phyloP scores from a whole-genome alignment of 345 rosid genomes.

The Brassica nigra region DNA sequence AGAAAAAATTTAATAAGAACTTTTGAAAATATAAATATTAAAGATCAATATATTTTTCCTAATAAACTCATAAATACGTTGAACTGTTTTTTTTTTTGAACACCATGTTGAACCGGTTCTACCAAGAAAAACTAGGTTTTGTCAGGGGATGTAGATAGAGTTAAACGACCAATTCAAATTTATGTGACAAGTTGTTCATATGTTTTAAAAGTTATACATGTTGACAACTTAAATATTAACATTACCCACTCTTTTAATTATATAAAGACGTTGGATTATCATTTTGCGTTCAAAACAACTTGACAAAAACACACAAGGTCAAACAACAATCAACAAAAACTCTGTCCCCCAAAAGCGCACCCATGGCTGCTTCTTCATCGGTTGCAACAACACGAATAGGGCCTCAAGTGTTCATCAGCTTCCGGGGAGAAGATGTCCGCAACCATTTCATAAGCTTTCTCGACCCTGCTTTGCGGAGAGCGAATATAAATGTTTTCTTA shows the following conservation, averaged over 20 bases:
- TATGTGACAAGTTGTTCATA: neutral
- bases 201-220: neutral
- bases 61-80: too few relatives aligned
- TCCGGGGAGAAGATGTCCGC: slow-evolving; percentile 26
- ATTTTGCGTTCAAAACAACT: neutral
- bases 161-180: neutral
- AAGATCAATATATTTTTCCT: too few relatives aligned
- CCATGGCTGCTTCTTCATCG: slow-evolving; percentile 8
- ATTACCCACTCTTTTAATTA: neutral
- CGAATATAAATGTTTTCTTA: slow-evolving; percentile 25
- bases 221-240: neutral
- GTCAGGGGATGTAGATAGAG: neutral
- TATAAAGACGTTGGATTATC: neutral
- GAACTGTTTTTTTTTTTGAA: too few relatives aligned
- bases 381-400: neutral
- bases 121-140: too few relatives aligned
- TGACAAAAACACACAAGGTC: neutral
- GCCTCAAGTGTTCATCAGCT: slow-evolving; percentile 34
- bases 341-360: neutral
- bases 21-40: too few relatives aligned
- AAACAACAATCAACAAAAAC: neutral
- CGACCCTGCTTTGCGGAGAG: neutral
- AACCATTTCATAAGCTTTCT: slow-evolving; percentile 21
- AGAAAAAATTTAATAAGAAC: too few relatives aligned
- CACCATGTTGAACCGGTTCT: too few relatives aligned